Conservation (phyloP, 2,329 filamentous ascomycete species). For the Microdochium trichocladiopsis region DNA sequence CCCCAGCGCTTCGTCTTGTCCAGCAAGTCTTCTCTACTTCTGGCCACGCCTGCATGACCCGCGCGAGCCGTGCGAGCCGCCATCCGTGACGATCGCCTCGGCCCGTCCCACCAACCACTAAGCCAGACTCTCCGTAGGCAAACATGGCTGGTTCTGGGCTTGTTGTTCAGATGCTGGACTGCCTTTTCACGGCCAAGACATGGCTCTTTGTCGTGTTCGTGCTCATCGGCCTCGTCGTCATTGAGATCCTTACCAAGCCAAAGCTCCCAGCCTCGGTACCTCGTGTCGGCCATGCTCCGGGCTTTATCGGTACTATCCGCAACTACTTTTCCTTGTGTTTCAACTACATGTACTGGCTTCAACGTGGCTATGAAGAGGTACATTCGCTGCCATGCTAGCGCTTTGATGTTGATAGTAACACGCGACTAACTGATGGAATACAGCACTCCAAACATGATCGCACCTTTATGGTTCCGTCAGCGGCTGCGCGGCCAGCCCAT, state of each 20-base stretch:
- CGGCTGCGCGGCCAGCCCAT: constrained; percentile 20
- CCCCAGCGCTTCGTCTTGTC: not conserved
- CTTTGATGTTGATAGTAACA: not conserved
- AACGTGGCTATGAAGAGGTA: not conserved
- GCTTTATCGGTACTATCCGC: not conserved
- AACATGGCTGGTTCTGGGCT: not conserved
- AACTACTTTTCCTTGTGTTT: not conserved
- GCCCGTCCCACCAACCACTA: not conserved
- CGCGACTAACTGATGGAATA: not conserved
- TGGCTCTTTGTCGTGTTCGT: not conserved
- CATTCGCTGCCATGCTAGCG: not conserved
- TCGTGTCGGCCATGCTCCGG: not conserved
- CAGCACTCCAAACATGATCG: constrained; percentile 31
- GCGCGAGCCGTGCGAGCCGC: not conserved
- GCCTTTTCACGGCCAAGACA: not conserved
- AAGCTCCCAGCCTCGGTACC: not conserved
- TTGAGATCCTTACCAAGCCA: not conserved
- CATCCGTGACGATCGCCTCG: not conserved
- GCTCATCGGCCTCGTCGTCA: not conserved
- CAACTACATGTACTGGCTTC: not conserved
- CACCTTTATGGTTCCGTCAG: constrained; percentile 33
- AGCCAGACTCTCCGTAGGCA: not conserved
- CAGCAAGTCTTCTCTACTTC: not conserved
- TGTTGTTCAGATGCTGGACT: not conserved
- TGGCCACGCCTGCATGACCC: not conserved